Conservation (phyloP, 176 grass and related monocot genomes). For the Musa acuminata region DNA sequence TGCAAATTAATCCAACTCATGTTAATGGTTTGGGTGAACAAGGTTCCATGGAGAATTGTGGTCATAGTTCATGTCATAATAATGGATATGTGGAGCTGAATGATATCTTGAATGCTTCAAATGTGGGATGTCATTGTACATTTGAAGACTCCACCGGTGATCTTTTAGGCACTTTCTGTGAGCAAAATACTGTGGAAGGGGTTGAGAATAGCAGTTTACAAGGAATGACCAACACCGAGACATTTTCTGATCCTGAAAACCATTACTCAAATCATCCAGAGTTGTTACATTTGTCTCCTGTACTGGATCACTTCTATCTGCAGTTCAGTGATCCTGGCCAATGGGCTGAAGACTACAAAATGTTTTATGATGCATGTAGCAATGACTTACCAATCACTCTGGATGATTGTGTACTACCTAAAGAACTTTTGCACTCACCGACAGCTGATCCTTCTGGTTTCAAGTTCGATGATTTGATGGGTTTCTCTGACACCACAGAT, state of each 20-base stretch:
- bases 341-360: background rate
- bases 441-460: background rate
- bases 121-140: background rate
- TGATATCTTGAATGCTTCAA: background rate
- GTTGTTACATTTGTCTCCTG: background rate
- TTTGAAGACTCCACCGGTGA: background rate
- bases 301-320: background rate
- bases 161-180: background rate
- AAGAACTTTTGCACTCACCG: background rate
- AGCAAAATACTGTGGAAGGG: background rate
- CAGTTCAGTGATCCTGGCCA: background rate
- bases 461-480: background rate
- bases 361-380: background rate
- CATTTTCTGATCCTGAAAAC: background rate
- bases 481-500: background rate
- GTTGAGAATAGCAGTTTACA: background rate
- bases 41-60: background rate
- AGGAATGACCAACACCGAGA: background rate
- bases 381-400: background rate
- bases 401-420: background rate
- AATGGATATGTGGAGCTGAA: constrained; percentile 3
- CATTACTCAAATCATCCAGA: background rate
- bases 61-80: background rate
- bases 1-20: background rate
- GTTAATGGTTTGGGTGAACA: background rate